A percentile compares a stretch with the other conserved stretches of the same genome.
These are phyloP conservation scores for Starmera quercuum DNA, from an alignment of 805 yeast species.

Conservation along the genomic window DNA sequence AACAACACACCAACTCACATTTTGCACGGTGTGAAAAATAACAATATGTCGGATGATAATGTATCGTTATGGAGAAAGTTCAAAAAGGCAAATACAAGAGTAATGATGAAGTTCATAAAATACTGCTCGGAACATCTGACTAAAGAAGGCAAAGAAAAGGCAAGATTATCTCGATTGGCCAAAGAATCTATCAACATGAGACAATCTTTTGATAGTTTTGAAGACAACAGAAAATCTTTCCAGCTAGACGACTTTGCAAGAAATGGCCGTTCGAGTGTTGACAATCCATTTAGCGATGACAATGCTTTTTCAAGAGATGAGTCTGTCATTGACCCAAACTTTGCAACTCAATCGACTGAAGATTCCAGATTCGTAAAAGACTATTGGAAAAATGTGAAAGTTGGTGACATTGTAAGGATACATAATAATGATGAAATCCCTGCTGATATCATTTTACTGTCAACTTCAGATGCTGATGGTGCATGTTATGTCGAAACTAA, in stretches of 20 bases:
- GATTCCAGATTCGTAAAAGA: conserved; percentile 33
- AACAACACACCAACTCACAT: conserved; percentile 70
- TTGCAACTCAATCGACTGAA: conserved; percentile 46
- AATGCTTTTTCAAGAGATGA: conserved; percentile 32
- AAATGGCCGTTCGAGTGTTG: conserved; percentile 7
- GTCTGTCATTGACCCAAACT: conserved; percentile 46
- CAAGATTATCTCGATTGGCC: conserved; percentile 18
- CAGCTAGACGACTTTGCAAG: conserved; percentile 18
- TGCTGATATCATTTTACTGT: conserved; percentile 58
- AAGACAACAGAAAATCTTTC: conserved; percentile 20
- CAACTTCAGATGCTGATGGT: conserved; percentile 63
- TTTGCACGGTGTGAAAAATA: conserved; percentile 45
- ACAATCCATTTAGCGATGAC: conserved; percentile 20
- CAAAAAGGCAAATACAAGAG: conserved; percentile 43
- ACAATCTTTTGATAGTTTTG: conserved; percentile 32
- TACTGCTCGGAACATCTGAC: conserved; percentile 22
- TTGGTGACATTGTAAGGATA: conserved; percentile 67
- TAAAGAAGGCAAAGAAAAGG: conserved; percentile 28
- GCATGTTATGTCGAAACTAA: conserved; percentile 71
- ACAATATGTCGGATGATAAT: conserved; percentile 55
- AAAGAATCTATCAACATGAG: conserved; percentile 21
- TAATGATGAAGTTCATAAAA: conserved; percentile 17
- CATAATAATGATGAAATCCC: conserved; percentile 75
- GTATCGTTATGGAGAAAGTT: conserved; percentile 63
- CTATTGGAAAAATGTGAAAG: conserved; percentile 66